Evolutionary conservation across 768 basidiomycete genomes (phyloP), one percentile per base, ranked within the genome.

Genomic region (Clavaria fumosa): DNA sequence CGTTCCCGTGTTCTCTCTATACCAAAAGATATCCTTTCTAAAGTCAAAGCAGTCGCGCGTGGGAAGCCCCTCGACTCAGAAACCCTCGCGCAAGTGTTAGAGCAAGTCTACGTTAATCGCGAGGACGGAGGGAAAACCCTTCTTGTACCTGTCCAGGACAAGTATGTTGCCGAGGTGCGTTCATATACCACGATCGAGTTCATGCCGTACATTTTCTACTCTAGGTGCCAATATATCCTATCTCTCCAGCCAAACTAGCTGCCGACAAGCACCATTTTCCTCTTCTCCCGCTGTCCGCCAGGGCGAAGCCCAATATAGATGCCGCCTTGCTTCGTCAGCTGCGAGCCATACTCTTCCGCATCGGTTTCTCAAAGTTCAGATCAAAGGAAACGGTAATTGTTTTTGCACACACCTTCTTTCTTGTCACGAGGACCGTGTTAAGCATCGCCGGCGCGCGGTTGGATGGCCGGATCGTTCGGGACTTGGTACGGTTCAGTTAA

Each of bases 381-480:
- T 73, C 74, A 2, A 77, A 76, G 45, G 89, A 96, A 49, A 64
- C 77, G 0, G 60, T 78, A 22, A 64, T 95, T 23, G 64, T 96
- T 12, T 56, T 70, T 5, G 54, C 78, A 0, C 91, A 96, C 56
- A 85, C 85, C 0, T 69, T 68, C 40, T 96, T 96, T 57, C 69
- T 97, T 37, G 69, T 96, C 2, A 56, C 84, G 18, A 61, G 93
- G 26, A 95, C 93, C 0, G 70, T 91, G 2, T 66, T 97, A 15
- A 90, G 85, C 47, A 73, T 97, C 3, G 71, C 72, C 4, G 91
- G 93, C 0, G 93, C 93, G 2, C 66, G 72, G 35, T 62, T 97
- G 2, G 93, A 97, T 50, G 93, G 93, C 9, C 61, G 75, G 37
- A 82, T 97, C 45, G 93, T 93, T 3, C 60, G 84, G 35, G 82